A percentile compares a stretch with the other conserved stretches of the same genome.
These are phyloP conservation scores for Colletotrichum noveboracense DNA, from an alignment of 2,329 filamentous ascomycete species.

Conservation along the genomic window DNA sequence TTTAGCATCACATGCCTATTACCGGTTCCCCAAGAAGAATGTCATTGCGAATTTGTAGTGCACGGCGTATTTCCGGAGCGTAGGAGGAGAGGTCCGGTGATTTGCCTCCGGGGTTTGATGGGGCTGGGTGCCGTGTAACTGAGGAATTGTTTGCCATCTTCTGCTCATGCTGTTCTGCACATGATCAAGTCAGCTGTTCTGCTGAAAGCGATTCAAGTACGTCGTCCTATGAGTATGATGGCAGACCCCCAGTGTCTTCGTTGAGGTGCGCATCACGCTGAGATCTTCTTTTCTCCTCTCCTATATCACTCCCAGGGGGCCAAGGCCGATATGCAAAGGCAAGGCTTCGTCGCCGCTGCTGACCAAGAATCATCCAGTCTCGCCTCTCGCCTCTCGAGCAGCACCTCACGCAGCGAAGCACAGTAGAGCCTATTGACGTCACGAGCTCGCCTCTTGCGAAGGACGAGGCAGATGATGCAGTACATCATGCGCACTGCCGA, in stretches of 20 bases:
- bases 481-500: neutral
- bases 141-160: neutral
- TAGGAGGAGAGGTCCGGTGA: constrained; percentile 7
- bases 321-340: neutral
- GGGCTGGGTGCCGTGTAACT: neutral
- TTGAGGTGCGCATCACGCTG: neutral
- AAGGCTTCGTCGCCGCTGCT: neutral
- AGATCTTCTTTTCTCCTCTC: neutral
- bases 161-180: neutral
- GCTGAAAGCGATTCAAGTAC: neutral
- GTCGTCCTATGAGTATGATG: neutral
- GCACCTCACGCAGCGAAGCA: neutral
- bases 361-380: neutral
- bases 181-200: neutral
- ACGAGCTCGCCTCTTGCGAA: neutral
- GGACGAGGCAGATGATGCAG: neutral
- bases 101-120: neutral
- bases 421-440: neutral
- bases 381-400: neutral
- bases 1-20: constrained; percentile 2
- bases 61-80: neutral
- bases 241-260: neutral
- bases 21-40: neutral
- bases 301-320: neutral
- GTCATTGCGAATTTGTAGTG: constrained; percentile 2